Base-by-base conservation (phyloP, 1,139 yeast species). In the Yamadazyma friedrichii region DNA sequence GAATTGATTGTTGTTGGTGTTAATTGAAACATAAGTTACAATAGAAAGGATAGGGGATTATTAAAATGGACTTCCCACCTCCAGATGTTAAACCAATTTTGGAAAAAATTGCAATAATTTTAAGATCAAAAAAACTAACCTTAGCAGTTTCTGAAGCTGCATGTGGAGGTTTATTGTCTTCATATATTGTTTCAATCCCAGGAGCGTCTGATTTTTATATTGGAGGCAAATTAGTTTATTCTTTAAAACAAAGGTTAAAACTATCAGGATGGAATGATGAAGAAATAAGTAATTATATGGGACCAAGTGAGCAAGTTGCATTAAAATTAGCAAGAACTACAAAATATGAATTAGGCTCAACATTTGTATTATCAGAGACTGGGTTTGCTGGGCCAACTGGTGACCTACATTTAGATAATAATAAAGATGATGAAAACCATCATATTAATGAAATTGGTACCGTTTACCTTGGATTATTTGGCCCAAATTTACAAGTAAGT, bases 121-220 rank as follows among this genome's bases (percentile, higher is more conserved):
- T 87, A 32, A 62, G 77, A 25, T 56, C 61, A 11, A 66, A 81
- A 16, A 63, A 72, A 6, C 82, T 82, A 55, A 85, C 95, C 0
- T 65, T 88, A 34, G 86, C 94, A 1, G 82, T 86, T 3, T 81
- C 91, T 4, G 96, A 88, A 56, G 89, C 94, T 9, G 95, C 95
- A 0, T 88, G 96, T 61, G 96, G 96, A 9, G 96, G 96, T 0
- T 70, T 88, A 24, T 66, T 88, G 9, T 83, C 94, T 5, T 87
- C 95, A 1, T 87, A 85, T 54, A 59, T 88, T 31, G 88, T 88
- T 8, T 76, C 93, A 1, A 80, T 85, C 2, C 91, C 95, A 0
- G 95, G 96, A 3, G 96, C 96, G 0, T 84, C 93, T 10, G 67
- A 75, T 44, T 88, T 85, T 62, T 88, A 84, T 54, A 86, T 84